Percentiles rank a stretch among this genome's conserved stretches.
Evolutionary conservation across 305 asterid species (phyloP).

Genomic region (Fraxinus dipetala): DNA sequence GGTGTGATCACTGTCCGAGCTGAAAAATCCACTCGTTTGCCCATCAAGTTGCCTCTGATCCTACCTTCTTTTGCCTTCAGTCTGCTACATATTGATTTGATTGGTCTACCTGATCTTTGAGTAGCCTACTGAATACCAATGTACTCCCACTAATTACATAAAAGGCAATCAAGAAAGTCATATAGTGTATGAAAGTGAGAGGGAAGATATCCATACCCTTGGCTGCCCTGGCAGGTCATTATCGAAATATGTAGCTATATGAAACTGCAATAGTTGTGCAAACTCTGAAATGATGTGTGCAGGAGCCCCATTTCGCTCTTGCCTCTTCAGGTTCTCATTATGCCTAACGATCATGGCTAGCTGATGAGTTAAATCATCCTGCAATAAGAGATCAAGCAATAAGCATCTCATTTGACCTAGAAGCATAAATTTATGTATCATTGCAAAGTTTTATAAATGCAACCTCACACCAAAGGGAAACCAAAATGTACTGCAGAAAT

Average conservation of each 20-base stretch:
- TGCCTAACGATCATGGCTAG: conserved; percentile 96
- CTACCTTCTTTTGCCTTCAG: conserved; percentile 97
- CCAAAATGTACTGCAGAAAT: conserved; percentile 16
- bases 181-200: neutral
- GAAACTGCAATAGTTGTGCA: conserved; percentile 94
- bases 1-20: conserved; percentile 99
- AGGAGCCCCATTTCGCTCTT: conserved; percentile 97
- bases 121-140: conserved; percentile 60
- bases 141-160: conserved; percentile 17
- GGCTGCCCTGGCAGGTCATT: conserved; percentile 99
- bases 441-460: conserved; percentile 3
- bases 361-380: conserved; percentile 99
- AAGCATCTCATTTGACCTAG: conserved; percentile 21
- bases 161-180: conserved; percentile 22
- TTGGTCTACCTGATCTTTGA: conserved; percentile 94
- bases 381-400: conserved; percentile 31
- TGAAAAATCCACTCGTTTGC: conserved; percentile 94
- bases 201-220: conserved; percentile 49
- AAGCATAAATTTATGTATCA: neutral
- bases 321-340: conserved; percentile 92
- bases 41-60: conserved; percentile 97
- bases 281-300: conserved; percentile 97
- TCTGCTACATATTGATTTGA: conserved; percentile 95
- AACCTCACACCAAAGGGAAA: conserved; percentile 15
- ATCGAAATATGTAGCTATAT: conserved; percentile 94